Percentiles rank a stretch among this genome's conserved stretches.
Evolutionary conservation across 169 alveolate species (phyloP).

Genomic region (Babesia bigemina): DNA sequence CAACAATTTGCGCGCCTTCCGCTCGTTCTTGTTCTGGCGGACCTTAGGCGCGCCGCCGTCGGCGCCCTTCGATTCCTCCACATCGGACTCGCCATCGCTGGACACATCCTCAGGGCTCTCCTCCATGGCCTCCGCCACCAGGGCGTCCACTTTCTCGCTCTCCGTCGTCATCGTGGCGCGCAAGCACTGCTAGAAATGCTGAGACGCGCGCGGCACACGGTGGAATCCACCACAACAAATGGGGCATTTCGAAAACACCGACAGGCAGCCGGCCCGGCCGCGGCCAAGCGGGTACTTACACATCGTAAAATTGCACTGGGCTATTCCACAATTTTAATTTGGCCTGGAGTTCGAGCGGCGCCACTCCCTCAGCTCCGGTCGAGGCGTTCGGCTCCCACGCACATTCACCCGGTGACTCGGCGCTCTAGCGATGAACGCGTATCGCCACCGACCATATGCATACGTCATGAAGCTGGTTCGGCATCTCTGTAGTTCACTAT

Average conservation of each 20-base stretch:
- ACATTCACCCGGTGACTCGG: too few species aligned
- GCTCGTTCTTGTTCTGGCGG: conserved; percentile 88
- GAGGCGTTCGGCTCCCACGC: too few species aligned
- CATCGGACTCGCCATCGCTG: conserved; percentile 62
- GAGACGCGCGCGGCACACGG: neutral
- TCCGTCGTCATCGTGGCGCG: conserved; percentile 1
- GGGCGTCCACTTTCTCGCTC: conserved; percentile 13
- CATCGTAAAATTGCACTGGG: too few species aligned
- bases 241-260: conserved; percentile 5
- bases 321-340: too few species aligned
- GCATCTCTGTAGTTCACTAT: too few species aligned
- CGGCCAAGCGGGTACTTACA: too few species aligned
- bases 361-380: too few species aligned
- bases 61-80: conserved; percentile 46
- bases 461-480: too few species aligned
- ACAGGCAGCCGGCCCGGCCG: neutral
- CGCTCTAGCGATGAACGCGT: too few species aligned
- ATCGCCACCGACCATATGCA: too few species aligned
- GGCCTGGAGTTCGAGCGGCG: too few species aligned
- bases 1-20: conserved; percentile 92
- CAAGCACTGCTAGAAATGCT: neutral
- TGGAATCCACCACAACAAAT: conserved; percentile 39
- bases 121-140: conserved; percentile 42
- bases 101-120: conserved; percentile 53
- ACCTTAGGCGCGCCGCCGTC: conserved; percentile 49